Percentiles rank a stretch among this genome's conserved stretches.
phyloP scores from a whole-genome alignment of 257 asterid species.

The Striga asiatica region DNA sequence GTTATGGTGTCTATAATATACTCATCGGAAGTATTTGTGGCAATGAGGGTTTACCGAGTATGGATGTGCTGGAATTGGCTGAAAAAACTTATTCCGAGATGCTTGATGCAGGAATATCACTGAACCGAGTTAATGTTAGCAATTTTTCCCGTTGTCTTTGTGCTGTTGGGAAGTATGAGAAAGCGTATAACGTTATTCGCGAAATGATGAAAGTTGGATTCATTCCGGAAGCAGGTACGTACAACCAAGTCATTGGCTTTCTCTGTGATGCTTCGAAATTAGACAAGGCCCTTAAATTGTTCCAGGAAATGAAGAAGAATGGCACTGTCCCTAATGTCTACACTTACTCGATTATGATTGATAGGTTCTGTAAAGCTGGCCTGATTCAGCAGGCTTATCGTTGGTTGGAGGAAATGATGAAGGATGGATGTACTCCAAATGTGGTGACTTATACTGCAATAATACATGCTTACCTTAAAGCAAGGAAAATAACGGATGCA shows the following conservation, averaged over 20 bases:
- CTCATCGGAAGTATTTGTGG: constrained; percentile 83
- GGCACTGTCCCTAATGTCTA: constrained; percentile 69
- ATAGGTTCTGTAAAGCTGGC: constrained; percentile 85
- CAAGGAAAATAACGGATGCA: constrained; percentile 56
- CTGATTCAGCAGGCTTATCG: constrained; percentile 72
- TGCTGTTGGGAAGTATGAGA: constrained; percentile 55
- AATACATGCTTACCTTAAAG: constrained; percentile 86
- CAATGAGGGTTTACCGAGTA: constrained; percentile 48
- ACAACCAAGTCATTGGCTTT: constrained; percentile 67
- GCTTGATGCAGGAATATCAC: constrained; percentile 44
- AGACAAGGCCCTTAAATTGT: constrained; percentile 69
- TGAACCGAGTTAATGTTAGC: constrained; percentile 71
- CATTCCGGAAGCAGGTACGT: constrained; percentile 73
- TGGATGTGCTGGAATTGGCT: constrained; percentile 55
- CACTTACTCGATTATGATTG: constrained; percentile 81
- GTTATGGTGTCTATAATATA: constrained; percentile 78
- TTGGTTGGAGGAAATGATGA: constrained; percentile 78
- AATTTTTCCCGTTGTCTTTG: constrained; percentile 72
- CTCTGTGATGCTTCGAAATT: constrained; percentile 69
- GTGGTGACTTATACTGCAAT: constrained; percentile 87
- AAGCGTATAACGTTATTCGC: constrained; percentile 51
- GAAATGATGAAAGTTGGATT: constrained; percentile 83
- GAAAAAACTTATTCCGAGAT: constrained; percentile 72
- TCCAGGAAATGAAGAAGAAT: constrained; percentile 63
- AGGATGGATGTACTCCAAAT: constrained; percentile 64